These are phyloP conservation scores for Laetiporus sulphureus DNA, from an alignment of 1,284 basidiomycete species.

Conservation along the genomic window DNA sequence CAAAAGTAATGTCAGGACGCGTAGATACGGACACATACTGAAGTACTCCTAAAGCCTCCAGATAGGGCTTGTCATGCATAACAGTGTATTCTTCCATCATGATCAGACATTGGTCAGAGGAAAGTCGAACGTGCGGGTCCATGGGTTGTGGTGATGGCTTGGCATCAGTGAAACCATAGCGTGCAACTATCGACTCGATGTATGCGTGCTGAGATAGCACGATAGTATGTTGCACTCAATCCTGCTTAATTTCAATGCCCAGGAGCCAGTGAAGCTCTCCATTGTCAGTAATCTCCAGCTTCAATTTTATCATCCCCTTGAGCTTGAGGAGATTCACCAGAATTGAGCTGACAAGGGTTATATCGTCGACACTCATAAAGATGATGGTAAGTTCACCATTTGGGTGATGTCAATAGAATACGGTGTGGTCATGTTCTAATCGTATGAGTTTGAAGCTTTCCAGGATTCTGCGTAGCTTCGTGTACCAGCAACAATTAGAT, in stretches of 20 bases:
- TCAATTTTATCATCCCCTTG: constrained; percentile 9
- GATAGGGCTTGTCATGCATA: constrained; percentile 17
- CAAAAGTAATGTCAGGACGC: constrained; percentile 7
- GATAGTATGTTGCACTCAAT: constrained; percentile 13
- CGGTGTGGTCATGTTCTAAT: background rate
- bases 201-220: constrained; percentile 21
- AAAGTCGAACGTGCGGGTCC: constrained; percentile 5
- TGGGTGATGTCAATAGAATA: background rate
- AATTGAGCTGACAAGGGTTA: constrained; percentile 4
- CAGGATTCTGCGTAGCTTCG: constrained; percentile 11
- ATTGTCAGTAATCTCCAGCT: constrained; percentile 20
- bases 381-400: constrained; percentile 10
- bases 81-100: background rate
- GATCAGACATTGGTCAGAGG: constrained; percentile 8
- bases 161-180: constrained; percentile 11
- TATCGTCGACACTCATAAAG: constrained; percentile 21
- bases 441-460: constrained; percentile 16
- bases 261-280: constrained; percentile 17
- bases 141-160: constrained; percentile 15
- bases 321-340: constrained; percentile 4
- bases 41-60: constrained; percentile 19
- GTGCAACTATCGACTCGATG: constrained; percentile 14
- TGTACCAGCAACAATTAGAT: constrained; percentile 27
- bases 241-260: constrained; percentile 20
- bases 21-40: constrained; percentile 25